Base-by-base conservation (phyloP, 2,329 filamentous ascomycete species). In the Tolypocladium ovalisporum region DNA sequence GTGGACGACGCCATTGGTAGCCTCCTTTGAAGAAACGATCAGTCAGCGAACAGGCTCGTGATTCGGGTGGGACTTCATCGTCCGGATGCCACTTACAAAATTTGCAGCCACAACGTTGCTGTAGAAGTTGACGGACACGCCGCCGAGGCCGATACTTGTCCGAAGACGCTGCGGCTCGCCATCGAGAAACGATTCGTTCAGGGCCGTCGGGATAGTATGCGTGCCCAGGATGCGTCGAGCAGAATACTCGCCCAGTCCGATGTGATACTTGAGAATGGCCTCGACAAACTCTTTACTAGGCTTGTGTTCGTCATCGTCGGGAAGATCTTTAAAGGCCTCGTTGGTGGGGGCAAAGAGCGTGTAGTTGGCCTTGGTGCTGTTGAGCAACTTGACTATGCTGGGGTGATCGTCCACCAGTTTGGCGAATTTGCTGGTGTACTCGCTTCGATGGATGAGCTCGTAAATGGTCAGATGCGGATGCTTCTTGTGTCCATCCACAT, bases 281-380 rank as follows among this genome's bases (percentile, higher is more conserved):
- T 89, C 83, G 60, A 95, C 69, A 52, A 85, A 73, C 64, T 93
- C 85, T 70, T 90, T 86, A 57, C 80, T 79, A 5, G 85, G 86
- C 73, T 89, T 84, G 61, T 77, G 69, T 56, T 75, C 65, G 70
- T 77, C 65, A 70, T 4, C 67, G 24, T 77, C 65, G 2, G 79
- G 80, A 29, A 84, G 71, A 62, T 80, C 75, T 60, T 87, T 82
- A 64, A 97, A 93, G 0, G 90, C 90, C 54, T 79, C 75, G 68
- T 96, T 84, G 1, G 82, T 84, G 0, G 92, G 92, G 2, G 89
- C 88, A 65, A 96, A 95, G 54, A 94, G 72, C 1, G 92, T 96
- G 66, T 87, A 83, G 70, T 93, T 92, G 27, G 81, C 76, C 39
- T 81, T 73, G 1, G 89, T 93, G 66, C 82, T 81, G 73, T 95